phyloP scores from a whole-genome alignment of 148 eudicot genomes.

The Rhododendron ferrugineum region DNA sequence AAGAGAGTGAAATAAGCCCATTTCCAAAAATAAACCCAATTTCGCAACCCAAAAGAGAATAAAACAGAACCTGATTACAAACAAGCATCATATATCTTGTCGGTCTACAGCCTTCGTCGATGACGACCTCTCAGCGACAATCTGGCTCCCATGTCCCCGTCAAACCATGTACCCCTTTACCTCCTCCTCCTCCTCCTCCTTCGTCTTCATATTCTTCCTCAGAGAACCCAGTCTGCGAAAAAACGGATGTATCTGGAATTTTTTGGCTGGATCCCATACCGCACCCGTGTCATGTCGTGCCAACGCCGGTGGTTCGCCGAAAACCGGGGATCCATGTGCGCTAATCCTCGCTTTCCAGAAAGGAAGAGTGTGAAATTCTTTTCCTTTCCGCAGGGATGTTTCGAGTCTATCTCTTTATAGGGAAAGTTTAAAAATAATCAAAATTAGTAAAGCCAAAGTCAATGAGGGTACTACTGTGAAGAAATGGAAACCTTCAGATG shows the following conservation, averaged over 20 bases:
- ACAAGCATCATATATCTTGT: not conserved
- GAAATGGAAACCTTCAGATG: not conserved
- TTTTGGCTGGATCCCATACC: not conserved
- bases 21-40: not conserved
- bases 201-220: not conserved
- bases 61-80: not conserved
- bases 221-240: not conserved
- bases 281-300: not conserved
- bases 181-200: not conserved
- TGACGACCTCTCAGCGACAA: not conserved
- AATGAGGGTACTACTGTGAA: not conserved
- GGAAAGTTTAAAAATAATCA: not conserved
- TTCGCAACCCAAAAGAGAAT: not conserved
- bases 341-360: no score
- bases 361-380: no score
- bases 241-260: not conserved
- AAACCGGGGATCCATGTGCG: not conserved
- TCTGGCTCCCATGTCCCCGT: not conserved
- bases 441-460: not conserved
- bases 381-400: no score
- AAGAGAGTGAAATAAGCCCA: not conserved
- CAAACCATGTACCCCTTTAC: not conserved
- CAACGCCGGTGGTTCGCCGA: not conserved
- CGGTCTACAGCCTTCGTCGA: not conserved
- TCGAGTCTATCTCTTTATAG: not conserved